phyloP scores from a whole-genome alignment of 208 protist species.

The Naegleria fowleri region DNA sequence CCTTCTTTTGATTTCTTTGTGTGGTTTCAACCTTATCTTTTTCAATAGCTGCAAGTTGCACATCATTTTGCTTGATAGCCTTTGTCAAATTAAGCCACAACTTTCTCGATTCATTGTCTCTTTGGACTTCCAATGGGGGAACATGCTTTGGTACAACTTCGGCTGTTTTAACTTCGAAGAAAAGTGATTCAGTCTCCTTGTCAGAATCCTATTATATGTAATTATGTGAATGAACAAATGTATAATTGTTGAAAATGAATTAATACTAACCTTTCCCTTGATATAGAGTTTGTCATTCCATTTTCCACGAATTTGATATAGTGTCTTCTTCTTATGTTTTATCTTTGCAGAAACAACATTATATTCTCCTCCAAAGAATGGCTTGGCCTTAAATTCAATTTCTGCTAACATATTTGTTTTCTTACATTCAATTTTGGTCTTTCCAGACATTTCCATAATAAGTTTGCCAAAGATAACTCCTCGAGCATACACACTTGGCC shows the following conservation, averaged over 20 bases:
- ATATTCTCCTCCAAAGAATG: slow-evolving; percentile 54
- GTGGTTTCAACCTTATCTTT: slow-evolving; percentile 52
- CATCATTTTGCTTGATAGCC: slow-evolving; percentile 49
- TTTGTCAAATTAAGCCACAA: slow-evolving; percentile 54
- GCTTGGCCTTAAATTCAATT: slow-evolving; percentile 60
- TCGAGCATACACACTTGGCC: slow-evolving; percentile 51
- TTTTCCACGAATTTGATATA: slow-evolving; percentile 51
- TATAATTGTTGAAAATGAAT: background rate
- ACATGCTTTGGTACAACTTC: slow-evolving; percentile 34
- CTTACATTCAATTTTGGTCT: slow-evolving; percentile 48
- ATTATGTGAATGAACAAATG: background rate
- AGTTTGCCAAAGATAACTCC: slow-evolving; percentile 58
- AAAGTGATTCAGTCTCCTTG: slow-evolving; percentile 20
- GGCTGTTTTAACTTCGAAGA: slow-evolving; percentile 25
- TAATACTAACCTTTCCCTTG: background rate
- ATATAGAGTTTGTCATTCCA: slow-evolving; percentile 51
- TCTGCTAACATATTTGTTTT: slow-evolving; percentile 45
- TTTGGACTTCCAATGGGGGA: slow-evolving; percentile 38
- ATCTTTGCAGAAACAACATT: slow-evolving; percentile 52
- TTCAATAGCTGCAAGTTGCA: slow-evolving; percentile 50
- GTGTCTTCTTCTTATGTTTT: slow-evolving; percentile 40
- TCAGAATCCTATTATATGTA: background rate
- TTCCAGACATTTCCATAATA: slow-evolving; percentile 54
- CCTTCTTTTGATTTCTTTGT: slow-evolving; percentile 41
- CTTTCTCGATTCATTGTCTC: slow-evolving; percentile 43